A percentile compares a stretch with the other conserved stretches of the same genome.
Conservation (phyloP, 2,329 filamentous ascomycete species). For the Penicillium corylophilum region DNA sequence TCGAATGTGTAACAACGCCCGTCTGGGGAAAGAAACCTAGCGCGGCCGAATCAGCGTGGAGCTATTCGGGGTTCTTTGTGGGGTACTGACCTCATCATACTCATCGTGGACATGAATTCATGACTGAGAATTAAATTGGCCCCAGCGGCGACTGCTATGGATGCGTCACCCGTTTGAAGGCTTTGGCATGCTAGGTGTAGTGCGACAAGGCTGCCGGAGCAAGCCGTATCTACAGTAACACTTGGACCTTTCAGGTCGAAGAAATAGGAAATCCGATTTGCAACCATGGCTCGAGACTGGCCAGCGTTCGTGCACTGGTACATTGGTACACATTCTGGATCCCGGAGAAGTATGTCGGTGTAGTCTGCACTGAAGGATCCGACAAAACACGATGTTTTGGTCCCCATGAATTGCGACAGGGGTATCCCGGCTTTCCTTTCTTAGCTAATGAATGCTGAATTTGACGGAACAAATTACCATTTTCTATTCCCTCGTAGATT, state of each 20-base stretch:
- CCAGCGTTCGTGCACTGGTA: slow-evolving; percentile 29
- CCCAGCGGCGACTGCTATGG: slow-evolving; percentile 25
- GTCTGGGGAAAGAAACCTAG: slow-evolving; percentile 28
- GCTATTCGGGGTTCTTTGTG: neutral
- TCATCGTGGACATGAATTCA: slow-evolving; percentile 28
- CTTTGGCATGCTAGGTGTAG: slow-evolving; percentile 35
- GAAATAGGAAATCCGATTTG: slow-evolving; percentile 34
- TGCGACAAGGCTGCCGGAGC: slow-evolving; percentile 32
- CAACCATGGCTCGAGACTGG: slow-evolving; percentile 26
- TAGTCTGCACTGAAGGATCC: slow-evolving; percentile 32
- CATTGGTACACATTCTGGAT: slow-evolving; percentile 28
- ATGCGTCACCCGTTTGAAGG: slow-evolving; percentile 23
- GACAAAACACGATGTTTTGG: slow-evolving; percentile 30
- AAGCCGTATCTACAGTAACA: slow-evolving; percentile 33
- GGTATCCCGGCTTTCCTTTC: slow-evolving; percentile 26
- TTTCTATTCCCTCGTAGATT: slow-evolving; percentile 31
- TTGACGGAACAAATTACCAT: slow-evolving; percentile 13
- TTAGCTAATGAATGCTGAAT: neutral
- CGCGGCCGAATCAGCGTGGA: neutral
- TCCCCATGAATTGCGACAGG: slow-evolving; percentile 24
- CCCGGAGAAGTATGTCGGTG: slow-evolving; percentile 28
- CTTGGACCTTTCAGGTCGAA: slow-evolving; percentile 36
- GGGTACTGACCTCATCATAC: slow-evolving; percentile 18
- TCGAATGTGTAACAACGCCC: slow-evolving; percentile 38
- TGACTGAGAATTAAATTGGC: slow-evolving; percentile 29